These are phyloP conservation scores for Pythium folliculosum DNA, from an alignment of 352 stramenopile species.

Conservation along the genomic window DNA sequence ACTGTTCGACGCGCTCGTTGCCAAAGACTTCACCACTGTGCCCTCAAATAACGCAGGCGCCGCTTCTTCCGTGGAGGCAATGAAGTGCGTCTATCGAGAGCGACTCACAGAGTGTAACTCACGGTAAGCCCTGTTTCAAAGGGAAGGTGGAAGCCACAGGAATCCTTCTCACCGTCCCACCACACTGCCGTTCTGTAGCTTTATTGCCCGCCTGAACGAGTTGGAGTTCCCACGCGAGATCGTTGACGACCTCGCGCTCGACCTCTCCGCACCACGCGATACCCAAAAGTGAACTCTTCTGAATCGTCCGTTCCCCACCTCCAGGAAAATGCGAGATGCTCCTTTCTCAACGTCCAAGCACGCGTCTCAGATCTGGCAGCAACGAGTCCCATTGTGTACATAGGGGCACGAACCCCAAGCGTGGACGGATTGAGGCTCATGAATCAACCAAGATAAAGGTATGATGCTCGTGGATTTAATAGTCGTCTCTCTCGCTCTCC, in stretches of 20 bases:
- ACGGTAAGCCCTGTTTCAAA: neutral
- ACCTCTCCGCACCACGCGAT: neutral
- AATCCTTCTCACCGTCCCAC: neutral
- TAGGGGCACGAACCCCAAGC: no score
- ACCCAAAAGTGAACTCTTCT: neutral
- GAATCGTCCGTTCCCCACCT: no score
- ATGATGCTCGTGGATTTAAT: neutral
- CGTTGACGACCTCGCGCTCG: constrained; percentile 24
- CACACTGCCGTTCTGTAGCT: constrained; percentile 17
- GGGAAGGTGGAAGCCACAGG: neutral
- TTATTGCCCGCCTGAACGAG: constrained; percentile 29
- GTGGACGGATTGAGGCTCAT: no score
- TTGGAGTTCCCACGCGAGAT: constrained; percentile 42
- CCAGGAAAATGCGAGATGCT: no score
- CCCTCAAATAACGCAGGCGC: neutral
- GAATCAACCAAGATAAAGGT: neutral
- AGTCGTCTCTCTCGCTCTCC: neutral
- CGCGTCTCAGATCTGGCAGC: no score
- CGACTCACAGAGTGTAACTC: constrained; percentile 23
- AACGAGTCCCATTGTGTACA: no score
- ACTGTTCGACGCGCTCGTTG: constrained; percentile 11
- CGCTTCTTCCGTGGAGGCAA: neutral
- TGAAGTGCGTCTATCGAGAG: constrained; percentile 1
- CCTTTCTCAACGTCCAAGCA: no score
- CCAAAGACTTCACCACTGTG: neutral